These are phyloP conservation scores for Psilocybe cubensis DNA, from an alignment of 768 basidiomycete genomes.

Conservation along the genomic window DNA sequence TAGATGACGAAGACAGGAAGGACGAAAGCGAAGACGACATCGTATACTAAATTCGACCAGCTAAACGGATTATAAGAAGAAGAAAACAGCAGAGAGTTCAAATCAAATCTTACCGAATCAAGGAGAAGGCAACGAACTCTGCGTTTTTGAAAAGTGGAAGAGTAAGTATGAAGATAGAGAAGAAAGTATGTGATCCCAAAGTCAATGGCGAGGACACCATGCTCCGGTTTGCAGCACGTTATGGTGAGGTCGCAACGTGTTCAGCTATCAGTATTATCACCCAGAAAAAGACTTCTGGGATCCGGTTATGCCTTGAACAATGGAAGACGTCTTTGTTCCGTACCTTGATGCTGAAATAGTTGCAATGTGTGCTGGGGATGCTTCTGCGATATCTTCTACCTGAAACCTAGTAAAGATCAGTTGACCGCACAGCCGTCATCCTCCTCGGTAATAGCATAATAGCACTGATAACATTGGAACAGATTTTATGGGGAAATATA, in stretches of 20 bases:
- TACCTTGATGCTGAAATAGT: too few relatives aligned
- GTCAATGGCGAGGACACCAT: neutral
- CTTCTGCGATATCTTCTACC: too few relatives aligned
- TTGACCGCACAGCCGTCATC: too few relatives aligned
- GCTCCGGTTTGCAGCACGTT: neutral
- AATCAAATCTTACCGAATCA: constrained; percentile 7
- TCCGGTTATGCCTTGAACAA: neutral
- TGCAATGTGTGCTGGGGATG: too few relatives aligned
- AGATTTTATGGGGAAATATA: too few relatives aligned
- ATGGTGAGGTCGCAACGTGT: constrained; percentile 10
- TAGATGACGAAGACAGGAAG: neutral
- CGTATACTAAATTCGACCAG: constrained; percentile 6
- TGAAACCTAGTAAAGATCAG: too few relatives aligned
- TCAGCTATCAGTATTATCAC: neutral
- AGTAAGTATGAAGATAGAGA: too few relatives aligned
- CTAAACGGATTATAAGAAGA: neutral
- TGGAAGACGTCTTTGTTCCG: too few relatives aligned
- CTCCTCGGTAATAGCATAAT: too few relatives aligned
- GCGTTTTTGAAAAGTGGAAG: too few relatives aligned
- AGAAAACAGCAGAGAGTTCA: neutral
- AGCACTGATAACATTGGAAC: too few relatives aligned
- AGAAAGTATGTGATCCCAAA: neutral
- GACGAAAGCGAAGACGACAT: neutral
- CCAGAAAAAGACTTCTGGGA: neutral
- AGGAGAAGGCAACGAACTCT: neutral